Evolutionary conservation across 2,329 filamentous ascomycete species (phyloP).

Genomic region (Oidium heveae): DNA sequence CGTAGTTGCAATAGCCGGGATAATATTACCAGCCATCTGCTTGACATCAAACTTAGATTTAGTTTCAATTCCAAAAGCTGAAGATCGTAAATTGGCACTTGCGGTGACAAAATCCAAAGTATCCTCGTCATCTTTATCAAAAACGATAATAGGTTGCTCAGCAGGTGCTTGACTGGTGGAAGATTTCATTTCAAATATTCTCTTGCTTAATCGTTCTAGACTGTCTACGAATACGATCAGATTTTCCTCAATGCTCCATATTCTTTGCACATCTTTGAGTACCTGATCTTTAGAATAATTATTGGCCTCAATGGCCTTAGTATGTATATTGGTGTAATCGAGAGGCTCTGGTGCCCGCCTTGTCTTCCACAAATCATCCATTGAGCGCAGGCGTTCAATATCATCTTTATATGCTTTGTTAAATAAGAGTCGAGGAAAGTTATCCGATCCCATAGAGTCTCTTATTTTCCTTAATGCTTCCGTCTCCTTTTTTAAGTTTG

Average conservation of each 20-base stretch:
- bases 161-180: constrained; percentile 20
- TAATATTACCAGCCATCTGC: constrained; percentile 98
- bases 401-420: constrained; percentile 82
- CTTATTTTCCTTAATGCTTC: constrained; percentile 64
- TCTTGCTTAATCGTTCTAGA: constrained; percentile 47
- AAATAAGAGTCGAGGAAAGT: constrained; percentile 62
- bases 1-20: constrained; percentile 90
- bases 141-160: constrained; percentile 42
- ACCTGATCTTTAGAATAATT: constrained; percentile 19
- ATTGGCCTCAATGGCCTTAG: constrained; percentile 15
- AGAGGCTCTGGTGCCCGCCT: constrained; percentile 50
- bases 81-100: constrained; percentile 69
- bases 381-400: constrained; percentile 54
- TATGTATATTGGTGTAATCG: constrained; percentile 36
- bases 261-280: constrained; percentile 40
- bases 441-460: constrained; percentile 48
- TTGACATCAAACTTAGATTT: constrained; percentile 94
- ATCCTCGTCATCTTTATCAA: constrained; percentile 93
- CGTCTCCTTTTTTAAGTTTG: constrained; percentile 63
- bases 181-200: constrained; percentile 38
- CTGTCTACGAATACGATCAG: constrained; percentile 66
- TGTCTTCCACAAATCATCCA: constrained; percentile 93
- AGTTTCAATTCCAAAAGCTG: constrained; percentile 65
- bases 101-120: constrained; percentile 86
- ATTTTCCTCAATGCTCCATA: constrained; percentile 69